These are phyloP conservation scores for Exophiala dermatitidis DNA, from an alignment of 2,329 filamentous ascomycete species.

Conservation along the genomic window DNA sequence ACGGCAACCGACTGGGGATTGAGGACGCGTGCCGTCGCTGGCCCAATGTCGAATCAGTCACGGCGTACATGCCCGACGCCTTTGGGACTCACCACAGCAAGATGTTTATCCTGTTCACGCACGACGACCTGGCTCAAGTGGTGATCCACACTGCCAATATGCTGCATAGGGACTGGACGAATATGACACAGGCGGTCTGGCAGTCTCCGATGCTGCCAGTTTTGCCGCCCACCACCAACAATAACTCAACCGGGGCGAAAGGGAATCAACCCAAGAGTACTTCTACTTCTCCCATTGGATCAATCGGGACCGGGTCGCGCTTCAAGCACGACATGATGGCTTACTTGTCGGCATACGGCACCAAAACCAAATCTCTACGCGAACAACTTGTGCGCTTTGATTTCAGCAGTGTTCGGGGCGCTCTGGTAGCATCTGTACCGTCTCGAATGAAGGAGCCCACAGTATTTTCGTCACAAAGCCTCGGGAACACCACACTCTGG, in stretches of 20 bases:
- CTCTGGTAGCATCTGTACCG: slow-evolving; percentile 72
- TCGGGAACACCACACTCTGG: slow-evolving; percentile 50
- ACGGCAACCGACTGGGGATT: slow-evolving; percentile 50
- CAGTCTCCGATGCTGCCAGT: slow-evolving; percentile 60
- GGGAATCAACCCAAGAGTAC: not conserved
- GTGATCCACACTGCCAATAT: slow-evolving; percentile 87
- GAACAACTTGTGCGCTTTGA: slow-evolving; percentile 56
- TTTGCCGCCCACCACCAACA: no score
- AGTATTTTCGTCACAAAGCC: slow-evolving; percentile 35
- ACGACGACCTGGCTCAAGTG: slow-evolving; percentile 68
- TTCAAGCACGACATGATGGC: slow-evolving; percentile 71
- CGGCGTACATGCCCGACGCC: slow-evolving; percentile 71
- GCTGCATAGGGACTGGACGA: slow-evolving; percentile 79
- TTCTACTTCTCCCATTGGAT: slow-evolving; percentile 11
- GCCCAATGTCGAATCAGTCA: slow-evolving; percentile 62
- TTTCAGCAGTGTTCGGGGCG: slow-evolving; percentile 61
- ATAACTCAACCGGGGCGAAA: no score
- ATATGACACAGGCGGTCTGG: slow-evolving; percentile 83
- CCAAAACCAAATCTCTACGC: slow-evolving; percentile 47
- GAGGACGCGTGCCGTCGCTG: slow-evolving; percentile 55
- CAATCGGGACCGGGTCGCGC: slow-evolving; percentile 55
- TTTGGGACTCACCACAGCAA: slow-evolving; percentile 84
- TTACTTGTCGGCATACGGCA: slow-evolving; percentile 61
- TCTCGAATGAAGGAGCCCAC: slow-evolving; percentile 50
- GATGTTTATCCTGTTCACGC: slow-evolving; percentile 75